These are phyloP conservation scores for Diphasiastrum complanatum DNA, from an alignment of 83 land plant genomes.

Conservation along the genomic window DNA sequence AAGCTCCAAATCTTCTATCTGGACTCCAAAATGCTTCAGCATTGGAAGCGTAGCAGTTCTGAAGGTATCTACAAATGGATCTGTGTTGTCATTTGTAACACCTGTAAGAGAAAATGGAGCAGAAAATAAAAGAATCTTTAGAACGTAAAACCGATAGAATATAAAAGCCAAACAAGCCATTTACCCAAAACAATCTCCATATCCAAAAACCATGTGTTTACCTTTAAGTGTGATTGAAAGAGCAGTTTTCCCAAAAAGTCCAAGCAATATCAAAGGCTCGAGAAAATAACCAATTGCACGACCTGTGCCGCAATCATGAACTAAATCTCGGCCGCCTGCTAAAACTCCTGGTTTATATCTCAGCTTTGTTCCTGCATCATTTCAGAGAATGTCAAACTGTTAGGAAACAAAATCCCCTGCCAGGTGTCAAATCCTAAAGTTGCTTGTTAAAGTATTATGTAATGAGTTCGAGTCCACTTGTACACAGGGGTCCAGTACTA, in stretches of 20 bases:
- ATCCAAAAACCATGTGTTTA: slow-evolving; percentile 14
- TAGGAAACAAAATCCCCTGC: too few relatives aligned
- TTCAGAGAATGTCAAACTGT: too few relatives aligned
- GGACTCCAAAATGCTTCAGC: slow-evolving; percentile 82
- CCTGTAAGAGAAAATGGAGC: slow-evolving; percentile 39
- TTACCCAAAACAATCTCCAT: background rate
- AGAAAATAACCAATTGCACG: slow-evolving; percentile 86
- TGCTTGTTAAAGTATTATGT: too few relatives aligned
- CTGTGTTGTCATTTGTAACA: slow-evolving; percentile 85
- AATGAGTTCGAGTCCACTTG: too few relatives aligned
- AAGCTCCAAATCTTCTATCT: slow-evolving; percentile 60
- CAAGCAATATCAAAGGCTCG: slow-evolving; percentile 75
- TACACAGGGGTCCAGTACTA: too few relatives aligned
- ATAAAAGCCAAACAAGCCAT: background rate
- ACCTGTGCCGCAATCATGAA: slow-evolving; percentile 76
- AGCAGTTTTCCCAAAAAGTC: slow-evolving; percentile 79
- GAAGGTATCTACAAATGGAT: slow-evolving; percentile 89
- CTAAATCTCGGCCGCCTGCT: slow-evolving; percentile 65
- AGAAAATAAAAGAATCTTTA: background rate
- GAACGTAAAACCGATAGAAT: slow-evolving; percentile 1
- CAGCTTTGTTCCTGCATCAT: slow-evolving; percentile 81
- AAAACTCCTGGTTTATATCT: slow-evolving; percentile 88
- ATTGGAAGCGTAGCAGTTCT: slow-evolving; percentile 65
- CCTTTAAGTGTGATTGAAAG: slow-evolving; percentile 69
- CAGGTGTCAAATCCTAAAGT: too few relatives aligned